Base-by-base conservation (phyloP, 108 stramenopile genomes). In the Fistulifera pelliculosa region DNA sequence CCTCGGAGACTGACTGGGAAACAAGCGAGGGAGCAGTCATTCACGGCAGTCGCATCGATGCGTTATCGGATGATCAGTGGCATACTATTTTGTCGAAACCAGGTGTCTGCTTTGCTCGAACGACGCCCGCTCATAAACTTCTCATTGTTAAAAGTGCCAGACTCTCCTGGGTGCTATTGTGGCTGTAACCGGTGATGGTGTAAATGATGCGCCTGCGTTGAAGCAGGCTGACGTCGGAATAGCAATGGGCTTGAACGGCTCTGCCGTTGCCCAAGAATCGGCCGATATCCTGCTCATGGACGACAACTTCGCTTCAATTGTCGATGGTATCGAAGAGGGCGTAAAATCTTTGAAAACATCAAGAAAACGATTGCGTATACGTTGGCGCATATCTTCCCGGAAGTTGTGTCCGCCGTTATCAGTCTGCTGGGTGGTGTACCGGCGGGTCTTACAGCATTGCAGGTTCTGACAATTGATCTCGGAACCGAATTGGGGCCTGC, bases 181-280 rank as follows among this genome's bases (percentile, higher is more conserved):
- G 44, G 94, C 93, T 28, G 90, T 95, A 86, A 96, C 94, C 13
- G 96, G 94, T 6, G 95, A 95, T 62, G 95, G 96, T n/a, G 90
- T 93, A 18, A 97, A 97, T 62, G 96, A 97, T 73, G 95, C 91
- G 12, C 95, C 94, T 8, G 95, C 96, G 12, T 79, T 96, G 25
- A 78, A 90, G 61, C 88, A 86, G 14, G 18, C 94, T 17, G 96
- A 98, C 71, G 78, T 98, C n/a, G 96, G 96, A 0, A 88, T 96
- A 18, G 94, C 98, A 6, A 97, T 99, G 96, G 97, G 97, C 7
- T 41, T 41, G 40, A 71, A 77, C 28, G 98, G 98, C 7, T 94
- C 98, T 22, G 92, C 95, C 3, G 73, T 98, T 49, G 98, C 98
- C 13, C 78, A 92, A 70, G 96, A 98, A 79, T 83, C 83, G 71